phyloP scores from a whole-genome alignment of 163 green algal species.

The Scenedesmus sp. region DNA sequence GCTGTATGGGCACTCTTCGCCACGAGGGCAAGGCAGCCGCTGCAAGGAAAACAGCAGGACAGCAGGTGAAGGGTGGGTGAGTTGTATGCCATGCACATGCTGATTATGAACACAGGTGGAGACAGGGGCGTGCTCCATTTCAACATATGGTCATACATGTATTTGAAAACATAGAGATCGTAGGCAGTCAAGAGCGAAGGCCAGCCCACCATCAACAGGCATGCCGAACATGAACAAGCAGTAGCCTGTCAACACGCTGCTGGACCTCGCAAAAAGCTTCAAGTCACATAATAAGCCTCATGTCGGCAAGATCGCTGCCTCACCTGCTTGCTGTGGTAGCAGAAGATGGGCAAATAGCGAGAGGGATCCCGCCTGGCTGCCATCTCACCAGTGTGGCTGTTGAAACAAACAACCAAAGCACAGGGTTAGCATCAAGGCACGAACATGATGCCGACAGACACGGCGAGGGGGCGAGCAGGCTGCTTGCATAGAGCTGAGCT shows the following conservation, averaged over 20 bases:
- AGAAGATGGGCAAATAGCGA: slow-evolving; percentile 50
- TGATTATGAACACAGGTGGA: background rate
- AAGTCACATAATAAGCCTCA: background rate
- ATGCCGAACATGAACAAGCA: background rate
- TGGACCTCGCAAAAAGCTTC: background rate
- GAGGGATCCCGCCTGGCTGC: slow-evolving; percentile 48
- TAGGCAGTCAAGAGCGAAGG: background rate
- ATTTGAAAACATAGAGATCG: background rate
- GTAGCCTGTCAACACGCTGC: background rate
- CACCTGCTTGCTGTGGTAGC: slow-evolving; percentile 52
- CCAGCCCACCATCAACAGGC: background rate
- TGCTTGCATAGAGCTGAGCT: background rate
- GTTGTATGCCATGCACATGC: background rate
- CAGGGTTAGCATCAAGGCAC: background rate
- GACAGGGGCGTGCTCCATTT: background rate
- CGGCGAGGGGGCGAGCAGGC: background rate
- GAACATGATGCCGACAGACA: background rate
- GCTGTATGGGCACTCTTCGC: slow-evolving; percentile 51
- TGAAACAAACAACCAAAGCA: background rate
- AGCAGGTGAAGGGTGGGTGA: background rate
- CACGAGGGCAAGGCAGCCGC: slow-evolving; percentile 50
- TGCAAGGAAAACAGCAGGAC: slow-evolving; percentile 35
- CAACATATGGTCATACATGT: background rate
- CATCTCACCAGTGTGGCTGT: slow-evolving; percentile 52
- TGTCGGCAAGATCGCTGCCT: background rate